Evolutionary conservation across 2,329 filamentous ascomycete genomes (phyloP).

Genomic region (Penicillium corylophilum): DNA sequence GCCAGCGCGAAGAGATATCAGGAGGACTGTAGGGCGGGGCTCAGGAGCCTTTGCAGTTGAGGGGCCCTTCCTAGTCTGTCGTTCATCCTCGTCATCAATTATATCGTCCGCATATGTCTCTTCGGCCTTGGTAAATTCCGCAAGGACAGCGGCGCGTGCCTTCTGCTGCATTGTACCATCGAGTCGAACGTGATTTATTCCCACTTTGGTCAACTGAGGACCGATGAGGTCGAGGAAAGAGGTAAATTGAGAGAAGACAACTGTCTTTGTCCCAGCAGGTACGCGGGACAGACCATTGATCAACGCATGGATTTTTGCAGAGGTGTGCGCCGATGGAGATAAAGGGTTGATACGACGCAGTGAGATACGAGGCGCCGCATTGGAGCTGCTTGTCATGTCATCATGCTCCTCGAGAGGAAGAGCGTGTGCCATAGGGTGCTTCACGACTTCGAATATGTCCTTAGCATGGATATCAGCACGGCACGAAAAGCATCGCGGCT

Average conservation of each 20-base stretch:
- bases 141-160: conserved; percentile 72
- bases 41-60: conserved; percentile 8
- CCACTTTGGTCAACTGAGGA: conserved; percentile 69
- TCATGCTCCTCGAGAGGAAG: conserved; percentile 46
- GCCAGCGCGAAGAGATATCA: conserved; percentile 83
- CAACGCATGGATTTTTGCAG: conserved; percentile 82
- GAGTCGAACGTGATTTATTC: conserved; percentile 79
- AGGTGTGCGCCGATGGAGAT: conserved; percentile 59
- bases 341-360: conserved; percentile 62
- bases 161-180: conserved; percentile 91
- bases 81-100: conserved; percentile 35
- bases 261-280: conserved; percentile 74
- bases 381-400: conserved; percentile 38
- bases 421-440: conserved; percentile 56
- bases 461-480: conserved; percentile 76
- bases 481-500: conserved; percentile 87
- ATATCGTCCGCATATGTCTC: conserved; percentile 34
- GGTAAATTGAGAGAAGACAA: conserved; percentile 96
- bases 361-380: conserved; percentile 53
- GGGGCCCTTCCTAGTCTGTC: neutral
- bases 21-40: conserved; percentile 56
- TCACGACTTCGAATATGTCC: conserved; percentile 89
- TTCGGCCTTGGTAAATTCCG: conserved; percentile 62
- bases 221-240: conserved; percentile 92
- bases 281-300: conserved; percentile 71